phyloP scores from a whole-genome alignment of 1,284 basidiomycete genomes.

The Schizophyllum commune region DNA sequence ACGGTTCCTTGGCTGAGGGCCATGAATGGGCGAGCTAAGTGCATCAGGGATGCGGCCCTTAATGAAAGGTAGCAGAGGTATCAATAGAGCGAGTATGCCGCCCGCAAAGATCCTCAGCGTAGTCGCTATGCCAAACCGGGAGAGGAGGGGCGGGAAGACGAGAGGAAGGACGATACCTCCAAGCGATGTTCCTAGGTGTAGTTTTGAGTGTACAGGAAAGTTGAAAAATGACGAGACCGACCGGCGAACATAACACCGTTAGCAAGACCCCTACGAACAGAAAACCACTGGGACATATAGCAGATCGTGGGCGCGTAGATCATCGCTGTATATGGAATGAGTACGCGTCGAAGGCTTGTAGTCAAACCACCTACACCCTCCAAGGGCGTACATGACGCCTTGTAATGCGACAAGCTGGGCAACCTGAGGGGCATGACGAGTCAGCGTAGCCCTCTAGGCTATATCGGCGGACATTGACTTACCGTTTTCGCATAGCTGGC shows the following conservation, averaged over 20 bases:
- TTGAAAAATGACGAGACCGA: background rate
- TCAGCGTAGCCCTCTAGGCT: no score
- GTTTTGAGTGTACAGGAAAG: background rate
- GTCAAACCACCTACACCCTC: no score
- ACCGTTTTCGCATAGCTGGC: slow-evolving; percentile 27
- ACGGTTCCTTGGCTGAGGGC: background rate
- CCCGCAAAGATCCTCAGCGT: slow-evolving; percentile 24
- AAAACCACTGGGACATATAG: slow-evolving; percentile 37
- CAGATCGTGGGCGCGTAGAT: slow-evolving; percentile 27
- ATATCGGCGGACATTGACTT: no score
- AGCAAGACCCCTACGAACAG: slow-evolving; percentile 29
- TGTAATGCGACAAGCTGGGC: slow-evolving; percentile 26
- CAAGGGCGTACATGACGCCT: slow-evolving; percentile 30
- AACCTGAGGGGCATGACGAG: slow-evolving; percentile 15
- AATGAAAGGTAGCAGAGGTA: slow-evolving; percentile 23
- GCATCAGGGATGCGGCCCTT: slow-evolving; percentile 25
- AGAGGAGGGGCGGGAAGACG: slow-evolving; percentile 23
- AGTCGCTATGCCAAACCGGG: slow-evolving; percentile 17
- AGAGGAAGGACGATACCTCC: slow-evolving; percentile 31
- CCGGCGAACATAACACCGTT: slow-evolving; percentile 35
- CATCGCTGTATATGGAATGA: slow-evolving; percentile 18
- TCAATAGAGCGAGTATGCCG: slow-evolving; percentile 15
- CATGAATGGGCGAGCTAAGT: slow-evolving; percentile 1
- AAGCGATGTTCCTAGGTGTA: slow-evolving; percentile 15
- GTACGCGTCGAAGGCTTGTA: background rate